Evolutionary conservation across 805 yeast species (phyloP).

Genomic region (Saturnispora zaruensis): DNA sequence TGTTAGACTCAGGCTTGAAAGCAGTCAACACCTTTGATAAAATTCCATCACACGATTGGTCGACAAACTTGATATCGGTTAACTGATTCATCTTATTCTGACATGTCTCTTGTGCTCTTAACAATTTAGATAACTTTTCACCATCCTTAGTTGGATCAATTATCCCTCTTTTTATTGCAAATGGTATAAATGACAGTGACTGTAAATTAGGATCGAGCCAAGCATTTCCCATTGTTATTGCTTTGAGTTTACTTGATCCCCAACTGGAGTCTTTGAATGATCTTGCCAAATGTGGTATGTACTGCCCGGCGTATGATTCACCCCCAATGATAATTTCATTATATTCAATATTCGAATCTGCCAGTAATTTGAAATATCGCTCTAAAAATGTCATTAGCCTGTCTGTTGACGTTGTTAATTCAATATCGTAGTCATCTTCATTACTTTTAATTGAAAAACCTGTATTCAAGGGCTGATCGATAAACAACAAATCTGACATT

Average conservation of each 20-base stretch:
- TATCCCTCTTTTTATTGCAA: slow-evolving; percentile 49
- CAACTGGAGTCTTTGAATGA: slow-evolving; percentile 42
- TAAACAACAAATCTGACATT: slow-evolving; percentile 67
- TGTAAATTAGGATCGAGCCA: slow-evolving; percentile 89
- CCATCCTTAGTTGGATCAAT: slow-evolving; percentile 28
- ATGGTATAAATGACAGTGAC: slow-evolving; percentile 72
- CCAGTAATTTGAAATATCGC: slow-evolving; percentile 61
- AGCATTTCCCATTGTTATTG: slow-evolving; percentile 81
- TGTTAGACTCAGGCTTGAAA: slow-evolving; percentile 17
- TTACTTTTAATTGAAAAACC: slow-evolving; percentile 61
- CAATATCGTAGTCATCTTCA: slow-evolving; percentile 41
- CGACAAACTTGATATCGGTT: slow-evolving; percentile 18
- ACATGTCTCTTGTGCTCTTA: slow-evolving; percentile 49
- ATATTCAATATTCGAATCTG: slow-evolving; percentile 48
- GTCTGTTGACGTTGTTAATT: slow-evolving; percentile 46
- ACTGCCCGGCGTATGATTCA: slow-evolving; percentile 96
- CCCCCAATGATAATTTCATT: slow-evolving; percentile 73
- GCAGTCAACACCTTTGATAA: slow-evolving; percentile 31
- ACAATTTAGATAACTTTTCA: slow-evolving; percentile 30
- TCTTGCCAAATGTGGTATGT: slow-evolving; percentile 78
- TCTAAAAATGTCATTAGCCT: slow-evolving; percentile 61
- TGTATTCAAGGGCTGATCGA: slow-evolving; percentile 94
- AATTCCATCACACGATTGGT: slow-evolving; percentile 33
- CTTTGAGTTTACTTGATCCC: slow-evolving; percentile 39
- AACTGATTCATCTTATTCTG: slow-evolving; percentile 40